phyloP scores from a whole-genome alignment of 352 stramenopile genomes.

The Globisporangium cederbergense region DNA sequence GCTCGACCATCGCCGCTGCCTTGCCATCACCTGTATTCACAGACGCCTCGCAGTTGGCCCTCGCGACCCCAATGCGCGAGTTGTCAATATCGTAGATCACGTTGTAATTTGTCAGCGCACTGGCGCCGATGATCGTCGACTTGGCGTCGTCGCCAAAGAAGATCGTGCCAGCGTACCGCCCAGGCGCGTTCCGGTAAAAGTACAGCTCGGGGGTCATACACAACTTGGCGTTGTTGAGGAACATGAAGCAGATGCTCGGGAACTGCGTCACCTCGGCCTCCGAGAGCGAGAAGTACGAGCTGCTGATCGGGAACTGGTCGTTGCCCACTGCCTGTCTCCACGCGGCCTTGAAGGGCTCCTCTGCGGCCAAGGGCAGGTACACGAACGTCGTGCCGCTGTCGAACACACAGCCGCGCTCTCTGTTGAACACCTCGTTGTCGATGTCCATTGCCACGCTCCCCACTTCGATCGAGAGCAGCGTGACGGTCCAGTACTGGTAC shows the following conservation, averaged over 20 bases:
- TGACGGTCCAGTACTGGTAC: conserved; percentile 82
- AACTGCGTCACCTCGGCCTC: conserved; percentile 28
- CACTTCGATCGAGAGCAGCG: conserved; percentile 47
- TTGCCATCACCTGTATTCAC: not conserved
- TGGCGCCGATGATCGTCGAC: conserved; percentile 75
- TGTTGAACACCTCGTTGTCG: conserved; percentile 45
- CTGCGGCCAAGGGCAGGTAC: conserved; percentile 47
- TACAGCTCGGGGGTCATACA: conserved; percentile 53
- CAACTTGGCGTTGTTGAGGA: conserved; percentile 55
- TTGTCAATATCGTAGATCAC: conserved; percentile 82
- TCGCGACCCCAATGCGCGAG: conserved; percentile 55
- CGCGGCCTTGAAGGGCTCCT: conserved; percentile 36
- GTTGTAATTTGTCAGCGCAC: conserved; percentile 60
- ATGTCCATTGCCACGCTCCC: conserved; percentile 33
- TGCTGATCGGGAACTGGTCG: conserved; percentile 38
- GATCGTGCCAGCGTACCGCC: conserved; percentile 56
- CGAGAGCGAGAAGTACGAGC: conserved; percentile 41
- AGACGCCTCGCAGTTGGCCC: conserved; percentile 44
- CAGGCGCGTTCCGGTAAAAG: conserved; percentile 31
- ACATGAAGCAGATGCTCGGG: conserved; percentile 63
- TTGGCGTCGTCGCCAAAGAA: conserved; percentile 63
- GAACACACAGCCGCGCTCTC: conserved; percentile 64
- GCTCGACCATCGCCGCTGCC: conserved; percentile 27
- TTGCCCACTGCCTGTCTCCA: conserved; percentile 47
- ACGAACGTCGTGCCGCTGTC: conserved; percentile 81